Evolutionary conservation across 352 stramenopile genomes (phyloP).

Genomic region (Phytophthora syringae): DNA sequence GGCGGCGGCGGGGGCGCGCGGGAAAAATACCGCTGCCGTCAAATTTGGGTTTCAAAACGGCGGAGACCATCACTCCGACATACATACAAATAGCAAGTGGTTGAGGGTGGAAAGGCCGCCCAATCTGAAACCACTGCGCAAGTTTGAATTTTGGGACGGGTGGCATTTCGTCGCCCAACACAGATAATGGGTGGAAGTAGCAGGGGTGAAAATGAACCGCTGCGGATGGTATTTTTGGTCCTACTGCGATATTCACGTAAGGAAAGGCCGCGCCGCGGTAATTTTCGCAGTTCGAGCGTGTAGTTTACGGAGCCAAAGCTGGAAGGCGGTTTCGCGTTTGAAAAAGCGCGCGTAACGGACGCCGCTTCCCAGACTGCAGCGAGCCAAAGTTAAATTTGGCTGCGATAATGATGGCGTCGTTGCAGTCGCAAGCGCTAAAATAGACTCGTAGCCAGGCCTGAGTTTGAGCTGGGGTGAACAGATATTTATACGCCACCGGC

Average conservation of each 20-base stretch:
- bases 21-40: slow-evolving; percentile 37
- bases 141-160: slow-evolving; percentile 22
- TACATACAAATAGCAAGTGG: slow-evolving; percentile 22
- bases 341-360: slow-evolving; percentile 45
- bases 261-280: not conserved
- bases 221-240: slow-evolving; percentile 2
- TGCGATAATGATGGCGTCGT: slow-evolving; percentile 3
- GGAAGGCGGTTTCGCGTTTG: slow-evolving; percentile 35
- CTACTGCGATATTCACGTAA: slow-evolving; percentile 25
- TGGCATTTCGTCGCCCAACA: not conserved
- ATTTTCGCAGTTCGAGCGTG: slow-evolving; percentile 12
- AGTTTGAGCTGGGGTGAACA: not conserved
- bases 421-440: not conserved
- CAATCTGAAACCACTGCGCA: slow-evolving; percentile 37
- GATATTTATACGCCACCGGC: slow-evolving; percentile 11
- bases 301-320: slow-evolving; percentile 27
- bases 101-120: not conserved
- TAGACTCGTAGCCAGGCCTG: not conserved
- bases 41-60: slow-evolving; percentile 45
- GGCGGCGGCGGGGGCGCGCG: slow-evolving; percentile 19
- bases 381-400: slow-evolving; percentile 13
- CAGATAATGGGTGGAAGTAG: not conserved
- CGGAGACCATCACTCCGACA: slow-evolving; percentile 23
- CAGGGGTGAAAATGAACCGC: slow-evolving; percentile 20
- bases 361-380: slow-evolving; percentile 25